Conservation (phyloP, 345 rosid genomes). For the Trapa bicornis region DNA sequence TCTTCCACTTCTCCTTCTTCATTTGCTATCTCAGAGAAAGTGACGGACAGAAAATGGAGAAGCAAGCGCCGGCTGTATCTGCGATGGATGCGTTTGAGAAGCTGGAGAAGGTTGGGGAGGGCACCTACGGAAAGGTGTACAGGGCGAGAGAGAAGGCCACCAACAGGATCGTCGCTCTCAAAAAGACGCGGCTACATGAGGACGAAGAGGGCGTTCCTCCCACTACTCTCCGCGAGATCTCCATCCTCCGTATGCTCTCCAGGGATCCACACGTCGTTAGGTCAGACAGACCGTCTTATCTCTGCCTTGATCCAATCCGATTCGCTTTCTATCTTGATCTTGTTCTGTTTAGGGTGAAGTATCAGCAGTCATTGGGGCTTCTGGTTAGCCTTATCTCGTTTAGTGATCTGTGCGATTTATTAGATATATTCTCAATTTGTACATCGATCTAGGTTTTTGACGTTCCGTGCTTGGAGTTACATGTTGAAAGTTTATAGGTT, state of each 20-base stretch:
- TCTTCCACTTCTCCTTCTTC: neutral
- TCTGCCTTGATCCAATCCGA: neutral
- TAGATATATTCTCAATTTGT: neutral
- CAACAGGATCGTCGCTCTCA: conserved; percentile 80
- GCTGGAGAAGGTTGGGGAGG: conserved; percentile 98
- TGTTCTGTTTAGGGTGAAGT: neutral
- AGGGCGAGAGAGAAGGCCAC: conserved; percentile 93
- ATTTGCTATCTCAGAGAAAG: neutral
- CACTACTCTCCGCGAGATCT: conserved; percentile 95
- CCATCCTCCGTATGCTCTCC: conserved; percentile 96
- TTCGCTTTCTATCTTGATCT: neutral
- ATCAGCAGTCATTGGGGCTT: neutral
- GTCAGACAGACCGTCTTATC: conserved; percentile 12
- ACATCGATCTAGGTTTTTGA: neutral
- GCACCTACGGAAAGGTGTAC: conserved; percentile 94
- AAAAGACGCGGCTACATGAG: conserved; percentile 96
- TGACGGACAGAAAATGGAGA: conserved; percentile 24
- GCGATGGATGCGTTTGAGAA: conserved; percentile 91
- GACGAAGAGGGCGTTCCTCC: conserved; percentile 99
- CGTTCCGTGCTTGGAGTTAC: neutral
- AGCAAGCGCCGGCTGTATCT: conserved; percentile 28
- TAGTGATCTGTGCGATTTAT: neutral
- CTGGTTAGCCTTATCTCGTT: neutral
- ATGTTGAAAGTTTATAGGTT: neutral
- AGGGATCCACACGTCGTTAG: conserved; percentile 84